These are phyloP conservation scores for Fusarium heterosporum DNA, from an alignment of 2,329 filamentous ascomycete species.

Conservation along the genomic window DNA sequence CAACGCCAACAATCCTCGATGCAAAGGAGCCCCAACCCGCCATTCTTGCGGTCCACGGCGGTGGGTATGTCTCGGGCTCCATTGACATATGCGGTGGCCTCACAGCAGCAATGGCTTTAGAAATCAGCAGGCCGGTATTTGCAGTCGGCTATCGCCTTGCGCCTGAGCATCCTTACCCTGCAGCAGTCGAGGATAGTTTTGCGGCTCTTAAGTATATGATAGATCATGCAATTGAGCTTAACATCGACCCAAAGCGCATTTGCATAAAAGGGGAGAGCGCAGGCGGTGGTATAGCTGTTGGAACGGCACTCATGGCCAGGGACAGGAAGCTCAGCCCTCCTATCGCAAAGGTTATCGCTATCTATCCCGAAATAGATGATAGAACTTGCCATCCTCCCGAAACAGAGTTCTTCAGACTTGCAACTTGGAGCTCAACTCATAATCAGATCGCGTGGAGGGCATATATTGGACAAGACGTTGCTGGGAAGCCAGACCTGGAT, in stretches of 20 bases:
- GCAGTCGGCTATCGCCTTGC: constrained; percentile 41
- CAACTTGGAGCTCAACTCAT: constrained; percentile 16
- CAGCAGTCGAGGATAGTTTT: constrained; percentile 34
- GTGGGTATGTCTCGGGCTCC: constrained; percentile 27
- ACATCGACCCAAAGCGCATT: constrained; percentile 31
- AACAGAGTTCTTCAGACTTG: constrained; percentile 21
- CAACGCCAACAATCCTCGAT: constrained; percentile 9
- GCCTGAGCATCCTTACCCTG: constrained; percentile 33
- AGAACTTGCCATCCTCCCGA: constrained; percentile 5
- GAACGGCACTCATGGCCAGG: constrained; percentile 26
- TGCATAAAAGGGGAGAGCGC: constrained; percentile 38
- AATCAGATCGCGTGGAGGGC: constrained; percentile 32
- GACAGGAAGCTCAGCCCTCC: constrained; percentile 32
- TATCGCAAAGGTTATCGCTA: constrained; percentile 31
- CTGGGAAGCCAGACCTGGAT: constrained; percentile 15
- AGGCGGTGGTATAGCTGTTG: constrained; percentile 31
- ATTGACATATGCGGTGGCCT: constrained; percentile 19
- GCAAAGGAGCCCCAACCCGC: constrained; percentile 26
- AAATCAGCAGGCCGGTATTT: constrained; percentile 28
- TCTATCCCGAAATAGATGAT: constrained; percentile 41
- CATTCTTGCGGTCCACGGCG: constrained; percentile 34
- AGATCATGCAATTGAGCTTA: constrained; percentile 29
- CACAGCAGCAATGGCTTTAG: constrained; percentile 3
- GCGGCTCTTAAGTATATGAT: constrained; percentile 30
- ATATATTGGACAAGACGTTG: constrained; percentile 40